Evolutionary conservation across 1,284 basidiomycete genomes (phyloP).

Genomic region (Papiliotrema flavescens): DNA sequence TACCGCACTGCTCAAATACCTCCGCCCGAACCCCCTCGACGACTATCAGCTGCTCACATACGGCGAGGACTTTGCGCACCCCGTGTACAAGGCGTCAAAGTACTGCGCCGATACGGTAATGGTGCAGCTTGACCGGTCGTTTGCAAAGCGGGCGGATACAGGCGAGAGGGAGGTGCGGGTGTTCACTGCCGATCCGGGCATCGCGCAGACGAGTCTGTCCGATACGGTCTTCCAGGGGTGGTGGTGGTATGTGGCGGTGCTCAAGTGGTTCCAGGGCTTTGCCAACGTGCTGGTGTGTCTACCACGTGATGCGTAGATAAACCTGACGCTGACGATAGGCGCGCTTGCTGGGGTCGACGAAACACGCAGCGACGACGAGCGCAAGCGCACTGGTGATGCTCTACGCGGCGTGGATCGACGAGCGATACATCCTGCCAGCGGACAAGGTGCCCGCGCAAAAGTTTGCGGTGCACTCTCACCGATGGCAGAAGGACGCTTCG

Average conservation of each 20-base stretch:
- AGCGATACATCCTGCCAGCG: slow-evolving; percentile 24
- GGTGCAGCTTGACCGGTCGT: slow-evolving; percentile 54
- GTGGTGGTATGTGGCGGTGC: slow-evolving; percentile 54
- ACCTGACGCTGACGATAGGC: slow-evolving; percentile 2
- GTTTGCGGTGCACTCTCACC: slow-evolving; percentile 20
- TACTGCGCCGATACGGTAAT: slow-evolving; percentile 74
- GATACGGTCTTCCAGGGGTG: slow-evolving; percentile 26
- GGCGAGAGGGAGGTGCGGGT: slow-evolving; percentile 53
- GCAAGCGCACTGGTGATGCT: slow-evolving; percentile 35
- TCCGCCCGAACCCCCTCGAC: slow-evolving; percentile 51
- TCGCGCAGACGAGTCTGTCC: slow-evolving; percentile 66
- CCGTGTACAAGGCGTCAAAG: slow-evolving; percentile 72
- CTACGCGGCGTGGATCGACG: slow-evolving; percentile 36
- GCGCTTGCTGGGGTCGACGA: slow-evolving; percentile 36
- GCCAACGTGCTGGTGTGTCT: slow-evolving; percentile 57
- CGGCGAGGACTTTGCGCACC: slow-evolving; percentile 16
- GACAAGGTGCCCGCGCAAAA: slow-evolving; percentile 29
- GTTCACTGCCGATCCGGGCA: slow-evolving; percentile 68
- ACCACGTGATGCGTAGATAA: background rate
- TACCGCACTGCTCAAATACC: slow-evolving; percentile 58
- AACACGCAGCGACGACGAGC: slow-evolving; percentile 35
- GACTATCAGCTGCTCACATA: slow-evolving; percentile 72
- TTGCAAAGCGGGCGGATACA: slow-evolving; percentile 47
- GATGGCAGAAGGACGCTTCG: slow-evolving; percentile 18
- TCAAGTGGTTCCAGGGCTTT: slow-evolving; percentile 61